Percentiles rank a stretch among this genome's conserved stretches.
Conservation (phyloP, 371 early-diverging fungal species). For the Mucor saturninus region DNA sequence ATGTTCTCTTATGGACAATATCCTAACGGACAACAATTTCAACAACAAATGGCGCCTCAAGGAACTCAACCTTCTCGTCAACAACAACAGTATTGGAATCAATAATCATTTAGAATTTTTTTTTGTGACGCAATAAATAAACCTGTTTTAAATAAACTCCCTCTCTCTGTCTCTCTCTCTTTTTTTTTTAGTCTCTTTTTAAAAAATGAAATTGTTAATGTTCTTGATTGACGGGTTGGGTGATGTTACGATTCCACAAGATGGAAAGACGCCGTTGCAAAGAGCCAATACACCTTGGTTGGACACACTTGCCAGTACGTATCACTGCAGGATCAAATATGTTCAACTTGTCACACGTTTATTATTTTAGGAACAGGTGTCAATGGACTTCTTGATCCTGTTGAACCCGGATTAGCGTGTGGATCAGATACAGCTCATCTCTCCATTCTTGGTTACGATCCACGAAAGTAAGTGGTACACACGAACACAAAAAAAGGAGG, state of each 20-base stretch:
- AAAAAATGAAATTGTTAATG: conserved; percentile 36
- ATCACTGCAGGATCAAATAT: background rate
- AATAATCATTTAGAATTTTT: conserved; percentile 11
- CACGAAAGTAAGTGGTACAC: conserved; percentile 28
- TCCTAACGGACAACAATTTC: conserved; percentile 25
- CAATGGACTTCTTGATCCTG: conserved; percentile 58
- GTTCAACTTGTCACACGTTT: background rate
- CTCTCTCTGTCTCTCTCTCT: no score
- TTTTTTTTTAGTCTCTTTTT: no score
- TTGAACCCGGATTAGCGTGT: conserved; percentile 61
- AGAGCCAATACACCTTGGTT: conserved; percentile 44
- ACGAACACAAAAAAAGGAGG: background rate
- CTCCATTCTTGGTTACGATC: conserved; percentile 38
- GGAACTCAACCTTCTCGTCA: conserved; percentile 24
- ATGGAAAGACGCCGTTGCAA: conserved; percentile 49
- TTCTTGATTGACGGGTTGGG: conserved; percentile 59
- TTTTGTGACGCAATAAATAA: no score
- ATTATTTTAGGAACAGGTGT: conserved; percentile 32
- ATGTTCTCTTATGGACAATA: conserved; percentile 41
- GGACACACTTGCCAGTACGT: conserved; percentile 29
- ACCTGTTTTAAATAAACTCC: no score
- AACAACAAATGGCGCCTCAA: conserved; percentile 32
- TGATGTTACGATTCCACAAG: conserved; percentile 44
- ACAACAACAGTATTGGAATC: conserved; percentile 33
- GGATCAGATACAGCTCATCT: conserved; percentile 62